Conservation (phyloP, 495 filamentous ascomycete genomes). For the Aspergillus saccharolyticus region DNA sequence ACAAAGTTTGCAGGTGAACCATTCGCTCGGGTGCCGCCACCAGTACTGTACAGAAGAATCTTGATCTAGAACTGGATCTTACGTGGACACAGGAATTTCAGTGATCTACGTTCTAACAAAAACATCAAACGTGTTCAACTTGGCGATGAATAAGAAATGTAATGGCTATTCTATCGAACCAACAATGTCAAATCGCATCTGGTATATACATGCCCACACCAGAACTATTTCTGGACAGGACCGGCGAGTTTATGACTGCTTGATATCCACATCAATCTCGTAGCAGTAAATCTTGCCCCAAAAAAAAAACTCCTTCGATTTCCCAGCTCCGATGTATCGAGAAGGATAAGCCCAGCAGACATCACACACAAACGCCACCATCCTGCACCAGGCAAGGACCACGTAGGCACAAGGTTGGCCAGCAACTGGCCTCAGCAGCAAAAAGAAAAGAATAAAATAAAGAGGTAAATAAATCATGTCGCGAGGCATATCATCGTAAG, state of each 20-base stretch:
- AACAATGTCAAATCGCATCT: background rate
- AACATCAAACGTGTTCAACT: too few species aligned
- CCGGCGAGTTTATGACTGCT: background rate
- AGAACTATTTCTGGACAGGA: background rate
- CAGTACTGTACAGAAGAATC: too few species aligned
- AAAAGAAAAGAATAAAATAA: background rate
- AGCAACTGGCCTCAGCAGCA: background rate
- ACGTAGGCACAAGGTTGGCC: background rate
- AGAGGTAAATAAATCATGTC: constrained; percentile 1
- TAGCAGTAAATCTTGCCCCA: background rate
- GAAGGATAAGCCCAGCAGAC: background rate
- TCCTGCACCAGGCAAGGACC: background rate
- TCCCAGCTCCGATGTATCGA: background rate
- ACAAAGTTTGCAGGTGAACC: too few species aligned
- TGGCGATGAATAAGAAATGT: background rate
- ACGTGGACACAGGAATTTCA: too few species aligned
- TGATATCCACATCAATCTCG: background rate
- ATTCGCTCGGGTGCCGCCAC: too few species aligned
- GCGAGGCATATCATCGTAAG: background rate
- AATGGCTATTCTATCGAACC: background rate
- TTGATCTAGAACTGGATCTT: too few species aligned
- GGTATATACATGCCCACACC: background rate
- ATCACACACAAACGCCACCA: background rate
- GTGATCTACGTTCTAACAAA: too few species aligned
- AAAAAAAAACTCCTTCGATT: background rate